phyloP scores from a whole-genome alignment of 768 basidiomycete genomes.

The Lactarius sp. region DNA sequence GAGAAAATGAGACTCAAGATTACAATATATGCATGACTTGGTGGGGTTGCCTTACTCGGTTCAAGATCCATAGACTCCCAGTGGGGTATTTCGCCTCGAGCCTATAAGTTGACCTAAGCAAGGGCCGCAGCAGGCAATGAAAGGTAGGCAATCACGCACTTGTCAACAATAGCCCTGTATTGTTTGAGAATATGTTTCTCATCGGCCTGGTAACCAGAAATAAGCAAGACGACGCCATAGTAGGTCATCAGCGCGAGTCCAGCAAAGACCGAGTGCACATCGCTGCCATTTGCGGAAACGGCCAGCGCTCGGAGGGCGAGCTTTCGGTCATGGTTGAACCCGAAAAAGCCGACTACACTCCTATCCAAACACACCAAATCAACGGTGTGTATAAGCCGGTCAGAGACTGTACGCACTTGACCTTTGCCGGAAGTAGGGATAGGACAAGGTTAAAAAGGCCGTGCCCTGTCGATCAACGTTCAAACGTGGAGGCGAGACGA shows the following conservation, averaged over 20 bases:
- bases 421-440: conserved; percentile 64
- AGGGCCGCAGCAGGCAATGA: neutral
- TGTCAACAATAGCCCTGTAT: conserved; percentile 60
- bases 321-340: conserved; percentile 66
- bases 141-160: conserved; percentile 36
- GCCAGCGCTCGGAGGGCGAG: conserved; percentile 65
- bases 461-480: conserved; percentile 27
- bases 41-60: conserved; percentile 41
- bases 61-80: conserved; percentile 71
- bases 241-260: conserved; percentile 82
- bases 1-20: neutral
- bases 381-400: neutral
- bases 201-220: conserved; percentile 74
- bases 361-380: conserved; percentile 34
- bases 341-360: conserved; percentile 67
- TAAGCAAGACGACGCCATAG: conserved; percentile 61
- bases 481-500: neutral
- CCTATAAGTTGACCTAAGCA: conserved; percentile 31
- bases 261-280: conserved; percentile 73
- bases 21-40: neutral
- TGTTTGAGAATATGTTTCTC: conserved; percentile 57
- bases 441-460: conserved; percentile 74
- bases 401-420: conserved; percentile 44
- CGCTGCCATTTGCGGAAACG: conserved; percentile 58
- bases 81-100: conserved; percentile 54